A percentile compares a stretch with the other conserved stretches of the same genome.
Evolutionary conservation across 148 eudicot genomes (phyloP).

Genomic region (Hydrangea macrophylla): DNA sequence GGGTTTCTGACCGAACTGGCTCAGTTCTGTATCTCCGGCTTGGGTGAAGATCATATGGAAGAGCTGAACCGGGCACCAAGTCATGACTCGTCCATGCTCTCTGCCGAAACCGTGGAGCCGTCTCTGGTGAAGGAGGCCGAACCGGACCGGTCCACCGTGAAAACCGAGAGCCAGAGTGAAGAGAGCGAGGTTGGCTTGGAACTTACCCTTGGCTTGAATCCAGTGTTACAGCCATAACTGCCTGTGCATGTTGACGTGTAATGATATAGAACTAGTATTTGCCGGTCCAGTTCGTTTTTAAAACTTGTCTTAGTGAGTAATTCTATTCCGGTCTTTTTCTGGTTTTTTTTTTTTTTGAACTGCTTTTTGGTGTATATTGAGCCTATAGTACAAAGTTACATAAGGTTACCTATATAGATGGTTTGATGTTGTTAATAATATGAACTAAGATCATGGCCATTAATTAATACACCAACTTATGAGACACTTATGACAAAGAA

Average conservation of each 20-base stretch:
- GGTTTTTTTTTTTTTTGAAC: background rate
- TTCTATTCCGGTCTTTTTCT: background rate
- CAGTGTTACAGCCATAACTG: background rate
- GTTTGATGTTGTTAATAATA: background rate
- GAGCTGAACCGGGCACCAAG: conserved; percentile 16
- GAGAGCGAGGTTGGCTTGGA: conserved; percentile 21
- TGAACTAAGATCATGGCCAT: no score
- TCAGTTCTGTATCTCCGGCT: conserved; percentile 19
- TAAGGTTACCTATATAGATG: background rate
- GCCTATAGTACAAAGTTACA: background rate
- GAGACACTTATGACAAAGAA: no score
- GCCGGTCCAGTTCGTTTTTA: background rate
- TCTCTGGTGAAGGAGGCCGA: conserved; percentile 23
- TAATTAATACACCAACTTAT: no score
- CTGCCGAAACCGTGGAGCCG: conserved; percentile 38
- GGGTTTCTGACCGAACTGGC: background rate
- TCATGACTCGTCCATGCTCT: conserved; percentile 31
- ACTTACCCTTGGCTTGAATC: conserved; percentile 22
- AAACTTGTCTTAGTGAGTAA: background rate
- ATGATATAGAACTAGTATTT: background rate
- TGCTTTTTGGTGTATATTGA: background rate
- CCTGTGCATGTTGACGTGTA: conserved; percentile 5
- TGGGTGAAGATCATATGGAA: conserved; percentile 2
- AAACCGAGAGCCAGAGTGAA: background rate
- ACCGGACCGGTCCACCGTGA: no score